Base-by-base conservation (phyloP, 495 filamentous ascomycete species). In the Tricharina praecox region DNA sequence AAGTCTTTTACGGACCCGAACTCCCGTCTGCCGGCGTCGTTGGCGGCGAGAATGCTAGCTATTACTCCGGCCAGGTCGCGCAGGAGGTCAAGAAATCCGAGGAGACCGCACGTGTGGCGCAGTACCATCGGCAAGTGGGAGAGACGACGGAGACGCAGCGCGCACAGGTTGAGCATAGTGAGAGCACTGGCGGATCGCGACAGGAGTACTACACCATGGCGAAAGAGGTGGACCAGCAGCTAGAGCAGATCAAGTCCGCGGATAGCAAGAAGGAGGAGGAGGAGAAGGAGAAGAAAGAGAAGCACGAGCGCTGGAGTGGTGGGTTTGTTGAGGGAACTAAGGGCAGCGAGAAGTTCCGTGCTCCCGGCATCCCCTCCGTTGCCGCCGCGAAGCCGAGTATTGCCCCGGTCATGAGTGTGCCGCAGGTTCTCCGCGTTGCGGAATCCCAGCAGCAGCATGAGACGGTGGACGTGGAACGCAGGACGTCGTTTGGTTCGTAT, bases 1-100 rank as follows among this genome's bases (percentile, higher is more conserved):
- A 43, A 23, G 38, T 39, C 10, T 53, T 18, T 33, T 49, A 45
- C 21, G 42, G 53, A 8, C 52, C 53, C 24, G 35, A 51, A 23
- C 47, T 54, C 26, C 40, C 40, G 1, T 19, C 40, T 1, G 10
- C 10, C 13, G 2, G 15, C 2, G 15, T 20, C 37, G 20, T 18
- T 15, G 37, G 13, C 5, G 13, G 28, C 28, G 5, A n/a, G 13
- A 40, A 40, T 18, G 37, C 20, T 18, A 40, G 37, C 10, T 40
- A 40, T 40, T 4, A 18, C 37, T 5, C 28, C 28, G 28, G 28
- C 28, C 7, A 32, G 28, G 13, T 32, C 13, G 28, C 28, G 28
- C 7, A 5, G 7, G 13, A 32, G 28, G 28, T 32, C 28, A 13
- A 32, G 13, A 32, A 32, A 32, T 5, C 28, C 28, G 28, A 32